Evolutionary conservation across 306 rosid species (phyloP).

Genomic region (Cyamopsis tetragonoloba): DNA sequence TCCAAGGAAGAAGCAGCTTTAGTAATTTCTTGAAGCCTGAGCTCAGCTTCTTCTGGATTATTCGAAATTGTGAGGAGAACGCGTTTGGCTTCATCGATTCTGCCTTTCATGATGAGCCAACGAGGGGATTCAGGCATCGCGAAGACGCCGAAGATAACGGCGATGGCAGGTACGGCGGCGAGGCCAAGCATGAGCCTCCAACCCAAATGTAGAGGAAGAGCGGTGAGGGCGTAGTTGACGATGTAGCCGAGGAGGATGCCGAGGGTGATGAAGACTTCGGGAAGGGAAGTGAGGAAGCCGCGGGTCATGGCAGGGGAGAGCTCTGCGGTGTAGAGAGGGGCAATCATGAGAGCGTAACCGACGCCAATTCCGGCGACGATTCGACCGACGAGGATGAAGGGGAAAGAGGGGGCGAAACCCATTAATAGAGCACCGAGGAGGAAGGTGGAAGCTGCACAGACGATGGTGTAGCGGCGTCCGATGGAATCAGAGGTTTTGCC

Average conservation of each 20-base stretch:
- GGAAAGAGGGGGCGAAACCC: slow-evolving; percentile 66
- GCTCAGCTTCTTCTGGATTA: slow-evolving; percentile 52
- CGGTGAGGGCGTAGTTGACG: slow-evolving; percentile 49
- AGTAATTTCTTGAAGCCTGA: slow-evolving; percentile 44
- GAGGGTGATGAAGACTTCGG: slow-evolving; percentile 73
- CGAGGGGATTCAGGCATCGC: slow-evolving; percentile 84
- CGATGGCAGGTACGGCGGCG: slow-evolving; percentile 62
- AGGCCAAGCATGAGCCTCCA: slow-evolving; percentile 82
- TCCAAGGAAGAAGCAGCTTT: slow-evolving; percentile 31
- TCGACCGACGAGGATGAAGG: slow-evolving; percentile 49
- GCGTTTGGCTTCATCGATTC: slow-evolving; percentile 32
- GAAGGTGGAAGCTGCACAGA: slow-evolving; percentile 55
- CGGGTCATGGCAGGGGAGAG: slow-evolving; percentile 59
- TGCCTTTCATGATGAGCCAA: slow-evolving; percentile 66
- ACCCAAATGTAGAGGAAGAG: slow-evolving; percentile 34
- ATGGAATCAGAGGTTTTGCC: slow-evolving; percentile 64
- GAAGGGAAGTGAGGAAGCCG: slow-evolving; percentile 83
- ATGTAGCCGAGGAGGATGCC: slow-evolving; percentile 72
- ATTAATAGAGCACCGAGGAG: slow-evolving; percentile 59
- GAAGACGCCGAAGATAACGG: slow-evolving; percentile 41
- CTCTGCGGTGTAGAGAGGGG: slow-evolving; percentile 73
- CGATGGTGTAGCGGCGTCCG: slow-evolving; percentile 64
- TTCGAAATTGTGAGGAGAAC: slow-evolving; percentile 39
- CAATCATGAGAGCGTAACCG: slow-evolving; percentile 72
- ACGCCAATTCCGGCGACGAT: slow-evolving; percentile 71